Evolutionary conservation across 2,329 filamentous ascomycete species (phyloP).

Genomic region (Coleophoma cylindrospora): DNA sequence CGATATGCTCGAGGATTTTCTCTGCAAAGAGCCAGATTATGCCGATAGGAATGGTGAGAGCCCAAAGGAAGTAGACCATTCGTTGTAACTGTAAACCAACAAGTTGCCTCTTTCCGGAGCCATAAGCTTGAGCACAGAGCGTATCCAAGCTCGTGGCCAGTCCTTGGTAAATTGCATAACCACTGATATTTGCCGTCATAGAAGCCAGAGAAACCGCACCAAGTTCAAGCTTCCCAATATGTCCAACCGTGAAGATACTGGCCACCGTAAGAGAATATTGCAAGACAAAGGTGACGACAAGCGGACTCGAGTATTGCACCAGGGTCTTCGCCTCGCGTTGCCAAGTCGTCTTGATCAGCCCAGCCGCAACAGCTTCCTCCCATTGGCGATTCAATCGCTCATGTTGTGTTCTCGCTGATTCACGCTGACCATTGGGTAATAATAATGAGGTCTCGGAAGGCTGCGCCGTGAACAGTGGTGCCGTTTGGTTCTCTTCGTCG

Average conservation of each 20-base stretch:
- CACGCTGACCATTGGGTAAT: slow-evolving; percentile 31
- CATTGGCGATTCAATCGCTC: slow-evolving; percentile 65
- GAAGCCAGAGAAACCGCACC: slow-evolving; percentile 64
- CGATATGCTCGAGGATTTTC: slow-evolving; percentile 57
- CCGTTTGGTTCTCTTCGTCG: slow-evolving; percentile 33
- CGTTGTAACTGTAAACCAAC: slow-evolving; percentile 80
- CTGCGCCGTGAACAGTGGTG: slow-evolving; percentile 13
- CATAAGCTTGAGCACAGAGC: slow-evolving; percentile 89
- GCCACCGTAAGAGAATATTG: slow-evolving; percentile 84
- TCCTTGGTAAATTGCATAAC: slow-evolving; percentile 75
- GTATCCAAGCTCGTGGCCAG: slow-evolving; percentile 88
- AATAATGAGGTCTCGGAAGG: slow-evolving; percentile 35
- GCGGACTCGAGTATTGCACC: slow-evolving; percentile 61
- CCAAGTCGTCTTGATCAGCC: slow-evolving; percentile 86
- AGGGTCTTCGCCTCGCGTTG: slow-evolving; percentile 83
- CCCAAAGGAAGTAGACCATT: slow-evolving; percentile 74
- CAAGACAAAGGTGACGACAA: slow-evolving; percentile 70
- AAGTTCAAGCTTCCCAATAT: slow-evolving; percentile 66
- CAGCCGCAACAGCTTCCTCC: slow-evolving; percentile 65
- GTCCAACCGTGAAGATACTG: slow-evolving; percentile 73
- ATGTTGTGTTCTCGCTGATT: slow-evolving; percentile 40
- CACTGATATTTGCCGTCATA: slow-evolving; percentile 78
- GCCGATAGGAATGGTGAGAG: slow-evolving; percentile 66
- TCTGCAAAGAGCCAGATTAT: slow-evolving; percentile 67
- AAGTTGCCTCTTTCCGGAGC: slow-evolving; percentile 82